Percentiles rank a stretch among this genome's conserved stretches.
phyloP scores from a whole-genome alignment of 345 rosid species.

The Bruguiera sexangula region DNA sequence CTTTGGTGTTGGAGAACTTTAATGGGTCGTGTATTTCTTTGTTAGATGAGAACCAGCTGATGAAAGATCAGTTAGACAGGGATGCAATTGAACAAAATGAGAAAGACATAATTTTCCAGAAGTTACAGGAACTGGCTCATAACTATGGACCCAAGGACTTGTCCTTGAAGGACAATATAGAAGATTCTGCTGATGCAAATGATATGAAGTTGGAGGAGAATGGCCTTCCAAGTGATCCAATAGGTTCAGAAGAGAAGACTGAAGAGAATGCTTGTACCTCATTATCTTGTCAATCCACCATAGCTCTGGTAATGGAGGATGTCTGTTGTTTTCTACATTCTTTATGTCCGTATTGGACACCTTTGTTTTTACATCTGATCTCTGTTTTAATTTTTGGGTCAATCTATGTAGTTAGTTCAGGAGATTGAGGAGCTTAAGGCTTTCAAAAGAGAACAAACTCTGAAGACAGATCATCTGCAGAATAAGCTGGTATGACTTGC shows the following conservation, averaged over 20 bases:
- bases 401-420: conserved; percentile 16
- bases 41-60: conserved; percentile 19
- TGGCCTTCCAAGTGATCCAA: conserved; percentile 21
- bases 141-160: conserved; percentile 22
- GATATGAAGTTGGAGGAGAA: conserved; percentile 26
- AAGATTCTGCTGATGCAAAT: conserved; percentile 29
- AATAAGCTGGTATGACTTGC: conserved; percentile 21
- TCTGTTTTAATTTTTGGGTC: background rate
- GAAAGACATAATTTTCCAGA: conserved; percentile 31
- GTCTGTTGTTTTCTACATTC: no score
- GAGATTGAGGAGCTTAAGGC: conserved; percentile 27
- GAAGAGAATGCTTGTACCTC: conserved; percentile 33
- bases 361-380: background rate
- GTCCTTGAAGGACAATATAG: conserved; percentile 23
- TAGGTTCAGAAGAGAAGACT: conserved; percentile 21
- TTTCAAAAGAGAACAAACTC: conserved; percentile 22
- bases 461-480: conserved; percentile 19
- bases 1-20: conserved; percentile 14
- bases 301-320: conserved; percentile 14
- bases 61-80: conserved; percentile 23
- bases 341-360: no score
- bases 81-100: conserved; percentile 32
- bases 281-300: conserved; percentile 11
- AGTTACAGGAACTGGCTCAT: conserved; percentile 40
- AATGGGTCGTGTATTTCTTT: conserved; percentile 16